Base-by-base conservation (phyloP, 2,329 filamentous ascomycete genomes). In the Xylaria sp. region DNA sequence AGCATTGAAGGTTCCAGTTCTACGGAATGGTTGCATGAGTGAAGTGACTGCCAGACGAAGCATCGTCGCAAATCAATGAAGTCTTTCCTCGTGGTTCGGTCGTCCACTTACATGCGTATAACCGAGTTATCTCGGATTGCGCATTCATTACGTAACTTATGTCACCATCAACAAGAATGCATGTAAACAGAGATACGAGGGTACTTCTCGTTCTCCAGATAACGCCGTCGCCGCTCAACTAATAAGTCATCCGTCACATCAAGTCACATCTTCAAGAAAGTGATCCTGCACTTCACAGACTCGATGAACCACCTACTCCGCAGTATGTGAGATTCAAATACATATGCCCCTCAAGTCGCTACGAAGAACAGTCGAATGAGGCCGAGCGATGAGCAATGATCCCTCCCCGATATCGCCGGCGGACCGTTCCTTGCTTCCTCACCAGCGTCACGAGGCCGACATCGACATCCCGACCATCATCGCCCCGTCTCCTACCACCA, bases 341-440 rank as follows among this genome's bases (percentile, higher is more conserved):
- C 59, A 63, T 58, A 64, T 42, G 44, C 59, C 62, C 52, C 62
- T 56, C 65, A 63, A 66, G 66, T 65, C 64, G 67, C 66, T 68
- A 67, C 64, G 69, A 67, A 67, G 66, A 30, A 30, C 23, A 30
- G 68, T 71, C 70, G 69, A 72, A 70, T 74, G 72, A 72, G 71
- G 72, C 68, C 68, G 74, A 77, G 75, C 75, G 74, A 78, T 78
- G 75, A 77, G 73, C 75, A 66, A 78, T 77, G 76, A 74, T 76
- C 68, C 73, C 72, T 72, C 71, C 71, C 71, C 75, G 72, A 75
- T 73, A 73, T 73, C 70, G 70, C 72, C 74, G 71, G 73, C 74
- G 67, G 66, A 69, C 63, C 68, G 66, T 66, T 66, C 65, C 63
- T 64, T 65, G 60, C 64, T 62, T 59, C 64, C 67, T 48, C 60